These are phyloP conservation scores for Diplodia corticola DNA, from an alignment of 2,329 filamentous ascomycete genomes.

Conservation along the genomic window DNA sequence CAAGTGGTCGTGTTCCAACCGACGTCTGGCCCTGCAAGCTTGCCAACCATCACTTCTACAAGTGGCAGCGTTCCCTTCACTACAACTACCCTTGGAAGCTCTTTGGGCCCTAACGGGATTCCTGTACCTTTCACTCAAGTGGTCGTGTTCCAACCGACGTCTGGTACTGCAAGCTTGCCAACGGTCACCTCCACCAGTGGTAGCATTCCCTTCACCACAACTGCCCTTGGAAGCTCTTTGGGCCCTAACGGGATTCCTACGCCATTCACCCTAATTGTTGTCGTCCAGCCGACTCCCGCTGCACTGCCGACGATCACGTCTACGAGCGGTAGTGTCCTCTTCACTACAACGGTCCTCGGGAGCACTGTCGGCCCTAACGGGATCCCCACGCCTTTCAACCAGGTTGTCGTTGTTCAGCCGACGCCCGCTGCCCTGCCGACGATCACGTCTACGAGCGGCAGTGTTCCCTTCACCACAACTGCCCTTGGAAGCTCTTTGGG, in stretches of 20 bases:
- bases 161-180: background rate
- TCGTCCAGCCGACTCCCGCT: background rate
- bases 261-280: background rate
- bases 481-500: background rate
- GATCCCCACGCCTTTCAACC: too few species aligned
- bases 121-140: background rate
- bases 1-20: background rate
- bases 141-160: background rate
- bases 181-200: background rate
- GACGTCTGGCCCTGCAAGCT: background rate
- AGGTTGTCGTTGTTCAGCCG: background rate
- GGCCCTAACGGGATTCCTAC: background rate
- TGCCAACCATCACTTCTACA: background rate
- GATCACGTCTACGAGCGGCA: background rate
- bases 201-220: background rate
- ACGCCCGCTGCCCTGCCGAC: background rate
- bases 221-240: background rate
- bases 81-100: background rate
- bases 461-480: background rate
- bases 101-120: too few species aligned
- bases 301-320: background rate
- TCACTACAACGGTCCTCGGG: background rate
- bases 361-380: too few species aligned
- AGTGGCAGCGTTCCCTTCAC: background rate
- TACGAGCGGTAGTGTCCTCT: background rate